Evolutionary conservation across 148 eudicot species (phyloP), one percentile per base, ranked within the genome.

Genomic region (Diospyros lotus): DNA sequence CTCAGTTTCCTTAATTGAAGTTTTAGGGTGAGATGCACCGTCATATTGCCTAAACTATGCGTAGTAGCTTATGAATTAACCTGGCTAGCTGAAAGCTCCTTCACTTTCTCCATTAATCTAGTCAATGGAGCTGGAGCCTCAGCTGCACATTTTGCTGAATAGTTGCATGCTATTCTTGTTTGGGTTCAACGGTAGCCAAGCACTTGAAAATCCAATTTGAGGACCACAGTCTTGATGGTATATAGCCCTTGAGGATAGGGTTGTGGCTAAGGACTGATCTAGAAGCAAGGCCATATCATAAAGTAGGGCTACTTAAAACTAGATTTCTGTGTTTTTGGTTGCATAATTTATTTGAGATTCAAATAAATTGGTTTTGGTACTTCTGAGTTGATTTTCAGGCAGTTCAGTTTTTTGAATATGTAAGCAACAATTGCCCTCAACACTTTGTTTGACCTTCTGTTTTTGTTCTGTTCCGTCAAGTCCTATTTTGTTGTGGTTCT

Each of bases 1-100:
- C 12, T 40, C 48, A 42, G 50, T 56, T 5, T 55, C 58, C 38
- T 56, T 69, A 45, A 14, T 7, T 55, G 69, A 66, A 28, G 12
- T 63, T 28, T 75, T n/a, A 28, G 53, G 46, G 14, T 68, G 56
- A 66, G 14, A 55, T 18, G 63, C 28, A 45, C 38, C 17, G 17
- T 59, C 55, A 56, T 43, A 46, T 76, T 17, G 38, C 4, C n/a
- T 59, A 68, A 58, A 59, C 5, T 40, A 14, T 1, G 15, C 28
- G 43, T 8, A 18, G 12, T 56, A 58, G 41, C 64, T 41, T 2
- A 14, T 42, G 13, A 71, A 55, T 15, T 18, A 71, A 17, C 64
- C 74, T 56, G 51, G 15, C 15, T 71, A 42, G 51, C 40, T 71
- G 48, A 58, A 70, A 71, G 64, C 74, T 43, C 61, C 42, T 71